These are phyloP conservation scores for Leucogyrophana mollusca DNA, from an alignment of 768 basidiomycete genomes.

Conservation along the genomic window DNA sequence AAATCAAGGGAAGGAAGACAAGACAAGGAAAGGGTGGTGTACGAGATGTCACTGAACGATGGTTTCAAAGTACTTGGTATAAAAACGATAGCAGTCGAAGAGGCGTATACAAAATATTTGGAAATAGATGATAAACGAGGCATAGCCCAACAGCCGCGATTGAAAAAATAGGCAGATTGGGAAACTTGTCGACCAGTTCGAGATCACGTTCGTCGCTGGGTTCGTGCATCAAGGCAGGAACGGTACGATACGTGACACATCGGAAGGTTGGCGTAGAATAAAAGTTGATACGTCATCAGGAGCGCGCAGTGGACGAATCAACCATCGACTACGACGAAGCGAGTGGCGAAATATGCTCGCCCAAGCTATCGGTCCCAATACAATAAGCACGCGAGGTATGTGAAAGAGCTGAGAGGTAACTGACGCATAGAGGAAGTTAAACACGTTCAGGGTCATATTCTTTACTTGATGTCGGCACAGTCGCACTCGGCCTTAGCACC, in stretches of 20 bases:
- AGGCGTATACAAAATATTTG: too few relatives aligned
- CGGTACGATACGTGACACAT: slow-evolving; percentile 68
- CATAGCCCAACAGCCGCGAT: not conserved
- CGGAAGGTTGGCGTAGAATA: slow-evolving; percentile 43
- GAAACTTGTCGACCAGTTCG: slow-evolving; percentile 36
- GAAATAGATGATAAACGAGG: too few relatives aligned
- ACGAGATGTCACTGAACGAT: too few relatives aligned
- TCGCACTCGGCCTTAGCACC: slow-evolving; percentile 54
- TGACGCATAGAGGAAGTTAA: slow-evolving; percentile 27
- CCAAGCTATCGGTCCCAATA: slow-evolving; percentile 25
- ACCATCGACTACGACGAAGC: slow-evolving; percentile 40
- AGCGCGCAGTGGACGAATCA: slow-evolving; percentile 31
- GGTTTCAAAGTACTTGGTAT: too few relatives aligned
- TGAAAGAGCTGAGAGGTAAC: slow-evolving; percentile 5
- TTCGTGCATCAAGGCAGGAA: slow-evolving; percentile 45
- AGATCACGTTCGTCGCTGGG: slow-evolving; percentile 69
- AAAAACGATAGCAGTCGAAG: too few relatives aligned
- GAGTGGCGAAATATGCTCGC: slow-evolving; percentile 35
- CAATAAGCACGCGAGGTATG: slow-evolving; percentile 2
- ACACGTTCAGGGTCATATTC: slow-evolving; percentile 2
- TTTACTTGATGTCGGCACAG: slow-evolving; percentile 66
- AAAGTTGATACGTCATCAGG: slow-evolving; percentile 30
- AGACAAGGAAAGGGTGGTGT: too few relatives aligned
- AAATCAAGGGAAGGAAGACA: too few relatives aligned
- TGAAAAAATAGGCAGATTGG: not conserved